phyloP scores from a whole-genome alignment of 2,329 filamentous ascomycete species.

The Botrytis hyacinthi region DNA sequence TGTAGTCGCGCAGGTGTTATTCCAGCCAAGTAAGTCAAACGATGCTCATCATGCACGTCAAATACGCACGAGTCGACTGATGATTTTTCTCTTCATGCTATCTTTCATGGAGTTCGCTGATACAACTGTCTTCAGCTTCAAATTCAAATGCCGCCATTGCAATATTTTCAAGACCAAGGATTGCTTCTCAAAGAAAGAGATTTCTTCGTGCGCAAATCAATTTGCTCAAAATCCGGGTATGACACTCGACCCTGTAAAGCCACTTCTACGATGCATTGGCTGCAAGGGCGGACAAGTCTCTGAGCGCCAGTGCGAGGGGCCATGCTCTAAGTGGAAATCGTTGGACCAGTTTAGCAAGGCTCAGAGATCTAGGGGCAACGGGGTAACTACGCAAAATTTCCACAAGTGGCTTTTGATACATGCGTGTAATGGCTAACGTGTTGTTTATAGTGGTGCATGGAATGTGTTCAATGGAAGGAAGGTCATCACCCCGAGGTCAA shows the following conservation, averaged over 20 bases:
- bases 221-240: constrained; percentile 19
- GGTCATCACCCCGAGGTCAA: constrained; percentile 24
- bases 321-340: constrained; percentile 46
- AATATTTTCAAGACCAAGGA: constrained; percentile 36
- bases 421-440: constrained; percentile 11
- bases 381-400: background rate
- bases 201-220: constrained; percentile 40
- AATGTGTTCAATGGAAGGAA: constrained; percentile 34
- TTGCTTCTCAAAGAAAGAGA: constrained; percentile 49
- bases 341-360: constrained; percentile 50
- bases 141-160: constrained; percentile 21
- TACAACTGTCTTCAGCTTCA: background rate
- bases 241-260: constrained; percentile 25
- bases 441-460: constrained; percentile 42
- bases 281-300: constrained; percentile 46
- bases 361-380: constrained; percentile 41
- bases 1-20: background rate
- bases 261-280: constrained; percentile 41
- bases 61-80: background rate
- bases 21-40: constrained; percentile 1
- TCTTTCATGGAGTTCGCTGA: background rate
- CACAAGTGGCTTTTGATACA: background rate
- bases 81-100: background rate
- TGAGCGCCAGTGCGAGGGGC: constrained; percentile 48
- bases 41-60: background rate